Evolutionary conservation across 257 asterid genomes (phyloP).

Genomic region (Phtheirospermum japonicum): DNA sequence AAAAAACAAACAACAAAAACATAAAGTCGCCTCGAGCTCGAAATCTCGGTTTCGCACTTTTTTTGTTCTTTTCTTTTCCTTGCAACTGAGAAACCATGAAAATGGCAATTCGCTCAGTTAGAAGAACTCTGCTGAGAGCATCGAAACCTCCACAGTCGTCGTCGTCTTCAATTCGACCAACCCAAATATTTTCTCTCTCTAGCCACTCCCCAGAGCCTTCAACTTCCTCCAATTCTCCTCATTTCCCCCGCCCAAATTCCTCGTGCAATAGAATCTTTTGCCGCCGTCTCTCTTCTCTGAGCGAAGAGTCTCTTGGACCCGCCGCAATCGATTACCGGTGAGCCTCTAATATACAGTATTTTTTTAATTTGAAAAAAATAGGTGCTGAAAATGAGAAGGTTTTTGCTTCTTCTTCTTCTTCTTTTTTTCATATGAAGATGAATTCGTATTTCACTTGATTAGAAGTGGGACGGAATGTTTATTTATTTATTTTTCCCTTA

Average conservation of each 20-base stretch:
- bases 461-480: slow-evolving; percentile 2
- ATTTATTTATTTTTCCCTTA: not conserved
- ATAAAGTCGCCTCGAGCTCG: too few relatives aligned
- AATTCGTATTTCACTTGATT: slow-evolving; percentile 11
- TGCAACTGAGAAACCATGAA: slow-evolving; percentile 24
- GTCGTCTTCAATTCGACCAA: slow-evolving; percentile 19
- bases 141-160: slow-evolving; percentile 31
- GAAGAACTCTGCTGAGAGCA: slow-evolving; percentile 35
- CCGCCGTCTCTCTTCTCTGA: slow-evolving; percentile 42
- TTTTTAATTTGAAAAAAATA: slow-evolving; percentile 7
- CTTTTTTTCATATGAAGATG: not conserved
- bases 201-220: slow-evolving; percentile 30
- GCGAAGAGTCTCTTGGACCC: slow-evolving; percentile 45
- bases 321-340: slow-evolving; percentile 59
- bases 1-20: not conserved
- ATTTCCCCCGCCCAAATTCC: slow-evolving; percentile 20
- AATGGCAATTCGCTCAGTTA: slow-evolving; percentile 44
- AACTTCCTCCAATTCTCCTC: slow-evolving; percentile 25
- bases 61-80: too few relatives aligned
- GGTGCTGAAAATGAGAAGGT: not conserved
- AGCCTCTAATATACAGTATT: not conserved
- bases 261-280: too few relatives aligned
- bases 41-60: too few relatives aligned
- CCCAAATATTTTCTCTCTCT: slow-evolving; percentile 21
- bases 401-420: too few relatives aligned